These are phyloP conservation scores for Rhytidiadelphus loreus DNA, from an alignment of 225 moss, liverwort and hornwort genomes.

Conservation along the genomic window DNA sequence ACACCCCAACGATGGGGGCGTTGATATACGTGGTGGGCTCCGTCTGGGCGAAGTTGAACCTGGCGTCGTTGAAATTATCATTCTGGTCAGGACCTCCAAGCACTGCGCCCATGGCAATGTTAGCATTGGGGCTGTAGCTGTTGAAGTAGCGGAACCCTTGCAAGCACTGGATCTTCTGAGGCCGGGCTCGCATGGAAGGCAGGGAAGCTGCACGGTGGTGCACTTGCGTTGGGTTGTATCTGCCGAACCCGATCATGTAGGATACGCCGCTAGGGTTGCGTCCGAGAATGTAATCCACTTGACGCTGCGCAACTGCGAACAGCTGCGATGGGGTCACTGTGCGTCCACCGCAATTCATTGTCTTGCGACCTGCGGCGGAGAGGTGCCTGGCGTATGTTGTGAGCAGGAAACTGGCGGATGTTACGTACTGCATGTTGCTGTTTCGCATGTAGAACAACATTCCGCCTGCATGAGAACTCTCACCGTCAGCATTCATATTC, in stretches of 20 bases:
- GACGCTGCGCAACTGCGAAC: constrained; percentile 19
- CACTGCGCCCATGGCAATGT: constrained; percentile 10
- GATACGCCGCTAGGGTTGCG: constrained; percentile 52
- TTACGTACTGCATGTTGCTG: constrained; percentile 71
- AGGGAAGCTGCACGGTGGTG: constrained; percentile 64
- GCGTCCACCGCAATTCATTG: constrained; percentile 17
- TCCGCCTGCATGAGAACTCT: constrained; percentile 27
- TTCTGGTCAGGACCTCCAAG: constrained; percentile 20
- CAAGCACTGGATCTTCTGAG: constrained; percentile 23
- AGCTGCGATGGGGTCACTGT: constrained; percentile 9
- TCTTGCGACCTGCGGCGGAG: background rate
- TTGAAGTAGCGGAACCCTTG: constrained; percentile 22
- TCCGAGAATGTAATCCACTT: constrained; percentile 83
- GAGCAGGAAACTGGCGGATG: constrained; percentile 53
- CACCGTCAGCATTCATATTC: background rate
- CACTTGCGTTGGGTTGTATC: constrained; percentile 35
- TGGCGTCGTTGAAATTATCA: constrained; percentile 14
- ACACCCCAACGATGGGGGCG: constrained; percentile 20
- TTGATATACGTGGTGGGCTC: constrained; percentile 24
- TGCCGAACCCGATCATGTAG: constrained; percentile 74
- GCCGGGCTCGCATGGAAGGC: background rate
- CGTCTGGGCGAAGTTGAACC: constrained; percentile 21
- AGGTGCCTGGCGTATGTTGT: constrained; percentile 55
- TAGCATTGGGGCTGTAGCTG: constrained; percentile 1
- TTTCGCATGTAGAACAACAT: constrained; percentile 28